Evolutionary conservation across 768 basidiomycete species (phyloP).

Genomic region (Baorangia bicolor): DNA sequence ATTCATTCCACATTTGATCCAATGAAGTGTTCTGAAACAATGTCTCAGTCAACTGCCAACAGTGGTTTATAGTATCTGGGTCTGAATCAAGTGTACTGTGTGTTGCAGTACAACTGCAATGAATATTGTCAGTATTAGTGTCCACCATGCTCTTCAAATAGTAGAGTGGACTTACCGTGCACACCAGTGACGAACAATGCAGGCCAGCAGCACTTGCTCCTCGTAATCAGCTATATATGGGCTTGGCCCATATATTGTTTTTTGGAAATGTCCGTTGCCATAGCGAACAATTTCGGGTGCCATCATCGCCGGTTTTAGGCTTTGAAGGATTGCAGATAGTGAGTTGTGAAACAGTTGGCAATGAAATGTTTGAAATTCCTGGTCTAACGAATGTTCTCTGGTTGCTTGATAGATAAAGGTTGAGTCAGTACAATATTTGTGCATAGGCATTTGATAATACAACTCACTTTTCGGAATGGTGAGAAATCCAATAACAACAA

Average conservation of each 20-base stretch:
- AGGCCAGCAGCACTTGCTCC: neutral
- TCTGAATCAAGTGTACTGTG: no score
- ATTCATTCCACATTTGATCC: no score
- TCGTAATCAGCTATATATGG: conserved; percentile 2
- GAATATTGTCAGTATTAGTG: no score
- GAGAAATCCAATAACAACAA: no score
- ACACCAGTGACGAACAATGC: conserved; percentile 2
- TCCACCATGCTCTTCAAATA: no score
- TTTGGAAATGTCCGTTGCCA: conserved; percentile 31
- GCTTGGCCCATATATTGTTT: neutral
- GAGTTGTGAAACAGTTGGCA: conserved; percentile 32
- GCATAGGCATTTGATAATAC: no score
- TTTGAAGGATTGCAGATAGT: neutral
- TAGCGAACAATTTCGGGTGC: conserved; percentile 24
- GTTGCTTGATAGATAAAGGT: neutral
- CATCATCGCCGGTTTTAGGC: conserved; percentile 27
- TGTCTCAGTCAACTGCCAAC: no score
- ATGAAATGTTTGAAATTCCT: conserved; percentile 27
- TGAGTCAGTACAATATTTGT: neutral
- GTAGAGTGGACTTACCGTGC: neutral
- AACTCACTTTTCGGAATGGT: no score
- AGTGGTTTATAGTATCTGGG: no score
- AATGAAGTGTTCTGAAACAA: no score
- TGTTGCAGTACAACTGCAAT: no score
- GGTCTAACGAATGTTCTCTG: conserved; percentile 7